These are phyloP conservation scores for Tetratostichococcus sp. DNA, from an alignment of 139 green algal genomes.

Conservation along the genomic window DNA sequence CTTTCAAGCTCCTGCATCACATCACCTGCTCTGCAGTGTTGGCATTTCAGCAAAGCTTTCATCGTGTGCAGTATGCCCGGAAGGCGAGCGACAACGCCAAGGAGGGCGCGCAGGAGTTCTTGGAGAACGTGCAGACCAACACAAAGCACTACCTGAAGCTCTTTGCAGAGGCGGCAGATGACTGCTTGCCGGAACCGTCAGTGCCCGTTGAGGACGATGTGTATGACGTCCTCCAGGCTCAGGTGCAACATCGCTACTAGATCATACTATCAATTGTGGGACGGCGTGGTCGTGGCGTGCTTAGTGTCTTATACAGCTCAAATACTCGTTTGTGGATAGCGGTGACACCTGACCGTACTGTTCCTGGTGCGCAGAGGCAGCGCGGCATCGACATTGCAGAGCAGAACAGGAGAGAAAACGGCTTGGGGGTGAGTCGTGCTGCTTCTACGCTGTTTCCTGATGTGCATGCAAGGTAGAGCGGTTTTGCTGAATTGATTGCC, in stretches of 20 bases:
- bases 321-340: no score
- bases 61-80: not conserved
- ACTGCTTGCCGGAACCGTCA: slow-evolving; percentile 58
- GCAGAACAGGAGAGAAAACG: slow-evolving; percentile 15
- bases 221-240: slow-evolving; percentile 76
- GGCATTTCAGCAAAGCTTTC: no score
- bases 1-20: no score
- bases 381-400: not conserved
- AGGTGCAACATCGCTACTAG: no score
- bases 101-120: slow-evolving; percentile 36
- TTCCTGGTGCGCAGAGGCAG: slow-evolving; percentile 12
- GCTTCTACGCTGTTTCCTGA: not conserved
- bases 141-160: slow-evolving; percentile 72
- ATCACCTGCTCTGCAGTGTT: no score
- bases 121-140: slow-evolving; percentile 66
- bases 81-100: not conserved
- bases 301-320: no score
- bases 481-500: no score
- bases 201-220: slow-evolving; percentile 58
- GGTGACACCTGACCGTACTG: not conserved
- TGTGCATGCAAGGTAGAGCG: not conserved
- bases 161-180: slow-evolving; percentile 78
- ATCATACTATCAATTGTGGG: no score
- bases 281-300: no score
- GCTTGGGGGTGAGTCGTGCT: slow-evolving; percentile 5